Evolutionary conservation across 2,329 filamentous ascomycete genomes (phyloP).

Genomic region (Alternaria alternata): DNA sequence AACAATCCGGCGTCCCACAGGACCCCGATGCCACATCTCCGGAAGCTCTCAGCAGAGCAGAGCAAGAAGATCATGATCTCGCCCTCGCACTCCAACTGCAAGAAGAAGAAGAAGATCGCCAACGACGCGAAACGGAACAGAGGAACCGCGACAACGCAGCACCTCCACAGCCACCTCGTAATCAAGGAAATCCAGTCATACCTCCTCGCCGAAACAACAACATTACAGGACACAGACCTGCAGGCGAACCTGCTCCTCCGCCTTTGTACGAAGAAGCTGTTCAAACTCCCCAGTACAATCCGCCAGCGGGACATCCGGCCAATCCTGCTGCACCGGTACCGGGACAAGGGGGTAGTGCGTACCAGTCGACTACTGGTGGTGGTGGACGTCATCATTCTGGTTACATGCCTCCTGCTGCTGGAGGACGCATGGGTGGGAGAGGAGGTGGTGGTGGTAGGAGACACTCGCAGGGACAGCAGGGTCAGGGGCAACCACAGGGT

Average conservation of each 20-base stretch:
- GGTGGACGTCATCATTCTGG: neutral
- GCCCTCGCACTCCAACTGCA: constrained; percentile 91
- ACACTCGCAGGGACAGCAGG: neutral
- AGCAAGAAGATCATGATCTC: constrained; percentile 81
- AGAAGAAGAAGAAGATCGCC: constrained; percentile 87
- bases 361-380: constrained; percentile 33
- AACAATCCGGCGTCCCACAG: constrained; percentile 21
- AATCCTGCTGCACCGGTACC: constrained; percentile 47
- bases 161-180: constrained; percentile 50
- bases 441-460: neutral
- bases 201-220: constrained; percentile 55
- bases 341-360: constrained; percentile 33
- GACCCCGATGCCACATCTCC: constrained; percentile 34
- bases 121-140: constrained; percentile 66
- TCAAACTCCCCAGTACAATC: constrained; percentile 63
- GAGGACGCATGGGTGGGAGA: constrained; percentile 11
- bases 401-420: constrained; percentile 30
- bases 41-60: constrained; percentile 61
- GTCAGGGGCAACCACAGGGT: neutral
- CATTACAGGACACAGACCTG: constrained; percentile 46
- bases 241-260: constrained; percentile 63
- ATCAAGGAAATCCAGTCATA: constrained; percentile 54
- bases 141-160: constrained; percentile 53
- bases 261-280: constrained; percentile 73
- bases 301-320: constrained; percentile 57